Evolutionary conservation across 768 basidiomycete species (phyloP).

Genomic region (Solioccasus polychromus): DNA sequence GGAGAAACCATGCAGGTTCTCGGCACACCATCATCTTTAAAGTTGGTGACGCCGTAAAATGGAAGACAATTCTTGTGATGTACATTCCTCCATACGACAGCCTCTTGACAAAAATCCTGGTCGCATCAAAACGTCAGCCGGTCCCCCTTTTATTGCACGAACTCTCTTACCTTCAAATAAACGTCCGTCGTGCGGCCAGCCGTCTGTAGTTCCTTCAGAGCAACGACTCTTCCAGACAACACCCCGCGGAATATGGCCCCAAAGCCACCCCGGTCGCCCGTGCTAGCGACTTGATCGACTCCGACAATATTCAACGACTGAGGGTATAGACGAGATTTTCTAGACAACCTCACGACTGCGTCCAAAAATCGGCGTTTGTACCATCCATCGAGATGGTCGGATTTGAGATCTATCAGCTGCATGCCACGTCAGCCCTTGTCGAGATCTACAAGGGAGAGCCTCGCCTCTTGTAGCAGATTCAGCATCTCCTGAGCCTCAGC

Average conservation of each 20-base stretch:
- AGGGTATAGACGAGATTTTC: conserved; percentile 29
- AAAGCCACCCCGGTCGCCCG: conserved; percentile 28
- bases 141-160: background rate
- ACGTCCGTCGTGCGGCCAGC: conserved; percentile 17
- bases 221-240: conserved; percentile 26
- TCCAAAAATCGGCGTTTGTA: conserved; percentile 30
- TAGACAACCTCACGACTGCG: conserved; percentile 28
- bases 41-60: conserved; percentile 26
- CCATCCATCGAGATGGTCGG: conserved; percentile 19
- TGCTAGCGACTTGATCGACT: conserved; percentile 9
- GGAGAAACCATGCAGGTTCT: conserved; percentile 23
- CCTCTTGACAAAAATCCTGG: conserved; percentile 30
- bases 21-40: conserved; percentile 6
- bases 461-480: conserved; percentile 26
- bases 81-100: conserved; percentile 31
- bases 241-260: conserved; percentile 32
- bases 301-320: conserved; percentile 21
- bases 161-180: conserved; percentile 26
- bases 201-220: conserved; percentile 29
- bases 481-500: conserved; percentile 24
- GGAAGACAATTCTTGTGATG: conserved; percentile 29
- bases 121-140: conserved; percentile 5
- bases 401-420: conserved; percentile 26
- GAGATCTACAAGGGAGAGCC: background rate
- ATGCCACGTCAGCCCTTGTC: background rate